Conservation (phyloP, 2,329 filamentous ascomycete genomes). For the Aspergillus sojae region DNA sequence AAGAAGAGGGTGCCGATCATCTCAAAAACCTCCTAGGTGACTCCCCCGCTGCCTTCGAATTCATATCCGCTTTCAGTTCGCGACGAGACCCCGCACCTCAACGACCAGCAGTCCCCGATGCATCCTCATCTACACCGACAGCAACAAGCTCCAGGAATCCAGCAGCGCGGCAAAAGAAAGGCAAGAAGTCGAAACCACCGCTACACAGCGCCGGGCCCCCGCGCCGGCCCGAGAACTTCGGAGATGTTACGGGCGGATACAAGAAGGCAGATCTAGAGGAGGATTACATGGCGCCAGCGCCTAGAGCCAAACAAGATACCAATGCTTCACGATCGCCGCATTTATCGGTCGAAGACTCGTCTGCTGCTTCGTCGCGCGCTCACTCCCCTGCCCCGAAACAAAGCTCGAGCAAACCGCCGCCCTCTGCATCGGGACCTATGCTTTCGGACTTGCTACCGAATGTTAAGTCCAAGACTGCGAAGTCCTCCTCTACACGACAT, state of each 20-base stretch:
- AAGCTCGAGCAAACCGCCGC: slow-evolving; percentile 51
- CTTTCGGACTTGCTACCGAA: slow-evolving; percentile 74
- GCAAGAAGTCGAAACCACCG: slow-evolving; percentile 61
- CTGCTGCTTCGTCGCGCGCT: slow-evolving; percentile 50
- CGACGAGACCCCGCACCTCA: slow-evolving; percentile 46
- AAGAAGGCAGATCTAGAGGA: slow-evolving; percentile 70
- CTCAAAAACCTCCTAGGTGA: slow-evolving; percentile 88
- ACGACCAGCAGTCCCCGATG: background rate
- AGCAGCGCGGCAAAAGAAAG: slow-evolving; percentile 32
- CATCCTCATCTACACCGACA: background rate
- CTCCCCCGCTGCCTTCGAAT: slow-evolving; percentile 72
- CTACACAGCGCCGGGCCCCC: slow-evolving; percentile 65
- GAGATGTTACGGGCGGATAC: slow-evolving; percentile 70
- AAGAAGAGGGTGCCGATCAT: slow-evolving; percentile 76
- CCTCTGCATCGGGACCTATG: slow-evolving; percentile 73
- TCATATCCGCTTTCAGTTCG: slow-evolving; percentile 75
- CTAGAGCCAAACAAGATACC: slow-evolving; percentile 41
- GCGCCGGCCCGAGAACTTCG: slow-evolving; percentile 65
- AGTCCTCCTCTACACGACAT: slow-evolving; percentile 71
- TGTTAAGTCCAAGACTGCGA: slow-evolving; percentile 60
- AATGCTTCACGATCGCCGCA: background rate
- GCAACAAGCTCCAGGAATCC: background rate
- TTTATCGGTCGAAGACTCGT: slow-evolving; percentile 29
- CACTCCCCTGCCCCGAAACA: slow-evolving; percentile 39
- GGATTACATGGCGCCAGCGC: slow-evolving; percentile 68